Base-by-base conservation (phyloP, 495 filamentous ascomycete genomes). In the Trichoderma asperelloides region DNA sequence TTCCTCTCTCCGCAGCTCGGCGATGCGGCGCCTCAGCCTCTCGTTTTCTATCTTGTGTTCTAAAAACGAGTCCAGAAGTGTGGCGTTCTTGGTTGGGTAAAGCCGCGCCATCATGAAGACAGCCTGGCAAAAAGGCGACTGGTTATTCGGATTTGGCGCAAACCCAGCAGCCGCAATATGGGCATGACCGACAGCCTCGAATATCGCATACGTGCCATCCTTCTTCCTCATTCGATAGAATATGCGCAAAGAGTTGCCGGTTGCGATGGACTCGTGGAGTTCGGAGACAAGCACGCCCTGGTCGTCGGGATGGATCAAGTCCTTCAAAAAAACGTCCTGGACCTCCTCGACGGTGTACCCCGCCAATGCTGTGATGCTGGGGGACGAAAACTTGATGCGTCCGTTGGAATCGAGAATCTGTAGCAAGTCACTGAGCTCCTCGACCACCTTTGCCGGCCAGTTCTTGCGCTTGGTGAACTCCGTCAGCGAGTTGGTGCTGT, bases 41-140 rank as follows among this genome's bases (percentile, higher is more conserved):
- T 96, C 93, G 71, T 98, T 97, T 75, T 98, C 95, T 63, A 98
- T 93, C 76, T 97, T 97, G 78, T 97, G 94, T 76, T 98, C 95
- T 16, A 98, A 81, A 69, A 97, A 97, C 0, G 94, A 96, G 76
- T 98, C 93, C 63, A 98, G 78, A 9, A 97, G 80, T 12, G 84
- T 86, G 0, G 91, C 87, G 72, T 92, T 95, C 74, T 89, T 92
- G 62, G 89, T 95, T 8, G 92, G 93, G 75, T 97, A 96, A 12
- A 92, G 95, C 25, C 95, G 84, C 28, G 92, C 87, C 86, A 96
- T 91, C 80, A 98, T 90, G 76, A 98, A 97, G 73, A 97, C 89
- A 21, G 94, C 93, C 68, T 89, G 86, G 77, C 94, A 97, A 70
- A 88, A 88, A 3, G 87, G 84, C 37, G 86, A 80, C 65, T 81